Conservation (phyloP, 768 basidiomycete species). For the Floccularia luteovirens region DNA sequence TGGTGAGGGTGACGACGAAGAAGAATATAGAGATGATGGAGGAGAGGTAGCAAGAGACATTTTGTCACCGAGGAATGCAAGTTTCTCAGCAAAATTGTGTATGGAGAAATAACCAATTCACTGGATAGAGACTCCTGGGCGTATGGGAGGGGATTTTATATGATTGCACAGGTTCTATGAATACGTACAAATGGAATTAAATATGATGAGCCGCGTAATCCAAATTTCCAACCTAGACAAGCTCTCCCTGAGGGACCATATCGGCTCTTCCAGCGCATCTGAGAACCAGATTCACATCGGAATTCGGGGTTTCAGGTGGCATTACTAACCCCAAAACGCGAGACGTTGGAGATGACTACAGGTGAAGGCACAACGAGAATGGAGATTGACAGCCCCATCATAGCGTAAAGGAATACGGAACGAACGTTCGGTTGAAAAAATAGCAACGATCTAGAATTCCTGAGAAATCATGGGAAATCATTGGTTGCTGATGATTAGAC, state of each 20-base stretch:
- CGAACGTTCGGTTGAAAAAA: too few relatives aligned
- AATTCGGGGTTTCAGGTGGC: slow-evolving; percentile 1
- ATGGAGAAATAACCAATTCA: too few relatives aligned
- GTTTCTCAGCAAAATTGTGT: slow-evolving; percentile 4
- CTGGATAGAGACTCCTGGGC: too few relatives aligned
- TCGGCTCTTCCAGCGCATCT: background rate
- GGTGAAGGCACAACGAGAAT: too few relatives aligned
- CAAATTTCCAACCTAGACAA: too few relatives aligned
- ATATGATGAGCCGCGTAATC: background rate
- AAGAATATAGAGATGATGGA: slow-evolving; percentile 10
- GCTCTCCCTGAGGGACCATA: background rate
- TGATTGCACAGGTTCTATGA: slow-evolving; percentile 7
- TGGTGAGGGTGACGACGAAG: slow-evolving; percentile 23
- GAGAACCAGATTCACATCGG: slow-evolving; percentile 1
- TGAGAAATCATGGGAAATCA: too few relatives aligned
- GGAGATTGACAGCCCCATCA: too few relatives aligned
- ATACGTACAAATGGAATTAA: slow-evolving; percentile 13
- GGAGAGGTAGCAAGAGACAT: slow-evolving; percentile 3
- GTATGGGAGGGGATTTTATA: slow-evolving; percentile 27
- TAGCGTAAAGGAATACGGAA: too few relatives aligned
- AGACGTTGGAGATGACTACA: too few relatives aligned
- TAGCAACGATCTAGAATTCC: too few relatives aligned
- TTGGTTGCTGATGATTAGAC: too few relatives aligned
- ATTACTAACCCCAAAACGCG: background rate
- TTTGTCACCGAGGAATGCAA: slow-evolving; percentile 1